Percentiles rank a stretch among this genome's conserved stretches.
These are phyloP conservation scores for Nicotiana tomentosiformis DNA, from an alignment of 257 asterid species.

Conservation along the genomic window DNA sequence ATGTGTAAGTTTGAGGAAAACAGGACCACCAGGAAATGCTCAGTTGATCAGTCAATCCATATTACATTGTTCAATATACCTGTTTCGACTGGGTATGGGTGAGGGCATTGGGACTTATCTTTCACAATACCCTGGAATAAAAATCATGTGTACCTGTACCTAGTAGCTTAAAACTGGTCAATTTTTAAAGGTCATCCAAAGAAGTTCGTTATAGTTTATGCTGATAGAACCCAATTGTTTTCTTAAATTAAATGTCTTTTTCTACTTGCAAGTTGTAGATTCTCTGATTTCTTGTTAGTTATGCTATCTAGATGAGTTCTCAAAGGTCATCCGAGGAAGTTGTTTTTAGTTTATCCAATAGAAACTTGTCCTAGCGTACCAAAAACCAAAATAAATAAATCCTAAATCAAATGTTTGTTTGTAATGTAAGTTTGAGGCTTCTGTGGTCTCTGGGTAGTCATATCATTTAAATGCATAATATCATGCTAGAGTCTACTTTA, in stretches of 20 bases:
- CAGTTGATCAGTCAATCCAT: not conserved
- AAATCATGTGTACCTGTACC: not conserved
- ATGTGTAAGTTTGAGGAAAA: not conserved
- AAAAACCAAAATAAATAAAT: too few relatives aligned
- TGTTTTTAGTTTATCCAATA: conserved; percentile 2
- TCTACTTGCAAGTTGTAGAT: not conserved
- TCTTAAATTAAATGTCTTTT: not conserved
- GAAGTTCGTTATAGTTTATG: not conserved
- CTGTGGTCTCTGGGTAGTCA: not conserved
- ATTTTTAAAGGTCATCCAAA: not conserved
- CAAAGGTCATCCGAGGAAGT: not conserved
- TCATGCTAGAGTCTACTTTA: not conserved
- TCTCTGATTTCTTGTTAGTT: not conserved
- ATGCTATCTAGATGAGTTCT: not conserved
- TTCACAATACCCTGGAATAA: not conserved
- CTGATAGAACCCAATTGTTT: not conserved
- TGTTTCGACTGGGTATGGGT: not conserved
- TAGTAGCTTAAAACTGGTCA: not conserved
- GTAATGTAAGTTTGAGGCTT: not conserved
- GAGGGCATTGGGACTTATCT: not conserved
- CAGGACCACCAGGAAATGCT: not conserved
- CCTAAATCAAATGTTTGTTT: not conserved
- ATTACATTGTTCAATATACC: not conserved
- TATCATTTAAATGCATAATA: not conserved
- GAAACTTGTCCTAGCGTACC: not conserved